Conservation (phyloP, 345 rosid genomes). For the Pistacia integerrima region DNA sequence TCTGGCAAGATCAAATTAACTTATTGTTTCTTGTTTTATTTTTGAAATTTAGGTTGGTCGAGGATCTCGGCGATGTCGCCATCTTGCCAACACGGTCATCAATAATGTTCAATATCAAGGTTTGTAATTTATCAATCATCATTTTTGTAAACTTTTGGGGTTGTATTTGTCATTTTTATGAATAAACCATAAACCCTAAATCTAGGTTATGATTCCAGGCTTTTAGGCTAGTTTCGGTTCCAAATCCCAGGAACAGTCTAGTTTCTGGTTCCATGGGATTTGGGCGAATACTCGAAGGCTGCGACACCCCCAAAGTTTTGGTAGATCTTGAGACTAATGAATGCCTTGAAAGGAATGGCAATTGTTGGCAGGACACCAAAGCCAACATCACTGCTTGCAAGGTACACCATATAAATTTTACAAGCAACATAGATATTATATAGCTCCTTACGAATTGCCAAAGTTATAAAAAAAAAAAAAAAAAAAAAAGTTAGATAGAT, state of each 20-base stretch:
- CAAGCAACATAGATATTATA: too few relatives aligned
- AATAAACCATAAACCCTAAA: too few relatives aligned
- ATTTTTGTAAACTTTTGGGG: too few relatives aligned
- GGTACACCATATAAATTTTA: conserved; percentile 35
- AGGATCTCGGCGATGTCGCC: conserved; percentile 89
- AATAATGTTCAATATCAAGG: conserved; percentile 90
- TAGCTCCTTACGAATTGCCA: too few relatives aligned
- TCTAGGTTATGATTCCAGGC: too few relatives aligned
- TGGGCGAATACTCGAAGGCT: too few relatives aligned
- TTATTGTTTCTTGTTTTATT: not conserved
- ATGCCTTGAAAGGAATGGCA: conserved; percentile 78
- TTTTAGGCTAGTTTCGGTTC: too few relatives aligned
- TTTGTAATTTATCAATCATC: conserved; percentile 20
- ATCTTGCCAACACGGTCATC: conserved; percentile 83
- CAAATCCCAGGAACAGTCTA: too few relatives aligned
- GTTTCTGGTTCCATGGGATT: too few relatives aligned
- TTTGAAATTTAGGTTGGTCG: conserved; percentile 59
- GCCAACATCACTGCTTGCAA: conserved; percentile 82
- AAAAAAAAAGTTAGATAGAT: conserved; percentile 11
- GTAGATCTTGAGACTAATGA: conserved; percentile 88
- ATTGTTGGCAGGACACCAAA: conserved; percentile 76
- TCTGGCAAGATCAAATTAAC: not conserved
- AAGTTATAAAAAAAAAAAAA: too few relatives aligned
- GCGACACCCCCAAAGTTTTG: too few relatives aligned
- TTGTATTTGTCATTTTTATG: too few relatives aligned